phyloP scores from a whole-genome alignment of 2,329 filamentous ascomycete genomes.

The Monilinia fructigena region DNA sequence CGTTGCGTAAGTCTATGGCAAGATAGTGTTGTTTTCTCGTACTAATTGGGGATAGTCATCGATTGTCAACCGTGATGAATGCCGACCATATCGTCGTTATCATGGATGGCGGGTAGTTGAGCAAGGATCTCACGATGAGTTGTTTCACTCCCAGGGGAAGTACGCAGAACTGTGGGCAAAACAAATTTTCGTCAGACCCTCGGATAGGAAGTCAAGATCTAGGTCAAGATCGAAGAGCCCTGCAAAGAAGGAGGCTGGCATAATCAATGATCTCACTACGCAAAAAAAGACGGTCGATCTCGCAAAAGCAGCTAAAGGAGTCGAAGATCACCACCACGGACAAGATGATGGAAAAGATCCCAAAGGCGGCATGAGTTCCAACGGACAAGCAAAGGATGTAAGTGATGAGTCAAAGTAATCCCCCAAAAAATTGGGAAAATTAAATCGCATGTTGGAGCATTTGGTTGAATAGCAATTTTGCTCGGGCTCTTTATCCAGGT shows the following conservation, averaged over 20 bases:
- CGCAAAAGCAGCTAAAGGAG: constrained; percentile 27
- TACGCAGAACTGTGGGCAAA: constrained; percentile 54
- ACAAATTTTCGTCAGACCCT: constrained; percentile 42
- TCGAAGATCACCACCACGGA: constrained; percentile 22
- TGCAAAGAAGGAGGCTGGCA: constrained; percentile 32
- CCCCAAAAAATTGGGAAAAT: background rate
- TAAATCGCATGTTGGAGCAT: background rate
- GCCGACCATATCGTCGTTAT: constrained; percentile 56
- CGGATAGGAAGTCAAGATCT: constrained; percentile 29
- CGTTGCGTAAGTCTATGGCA: constrained; percentile 36
- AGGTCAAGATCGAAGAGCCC: constrained; percentile 34
- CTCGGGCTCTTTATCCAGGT: constrained; percentile 24
- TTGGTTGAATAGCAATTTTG: constrained; percentile 16
- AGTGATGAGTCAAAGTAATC: constrained; percentile 28
- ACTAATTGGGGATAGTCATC: constrained; percentile 41
- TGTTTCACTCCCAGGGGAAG: constrained; percentile 49
- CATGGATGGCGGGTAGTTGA: constrained; percentile 52
- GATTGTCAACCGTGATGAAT: constrained; percentile 54
- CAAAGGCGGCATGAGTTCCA: constrained; percentile 1
- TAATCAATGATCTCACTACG: constrained; percentile 38
- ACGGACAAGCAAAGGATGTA: constrained; percentile 29
- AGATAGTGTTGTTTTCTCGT: background rate
- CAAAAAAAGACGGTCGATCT: constrained; percentile 28
- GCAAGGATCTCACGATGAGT: constrained; percentile 50
- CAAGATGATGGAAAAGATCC: constrained; percentile 13